A percentile compares a stretch with the other conserved stretches of the same genome.
phyloP scores from a whole-genome alignment of 768 basidiomycete genomes.

The Amanita exitialis region DNA sequence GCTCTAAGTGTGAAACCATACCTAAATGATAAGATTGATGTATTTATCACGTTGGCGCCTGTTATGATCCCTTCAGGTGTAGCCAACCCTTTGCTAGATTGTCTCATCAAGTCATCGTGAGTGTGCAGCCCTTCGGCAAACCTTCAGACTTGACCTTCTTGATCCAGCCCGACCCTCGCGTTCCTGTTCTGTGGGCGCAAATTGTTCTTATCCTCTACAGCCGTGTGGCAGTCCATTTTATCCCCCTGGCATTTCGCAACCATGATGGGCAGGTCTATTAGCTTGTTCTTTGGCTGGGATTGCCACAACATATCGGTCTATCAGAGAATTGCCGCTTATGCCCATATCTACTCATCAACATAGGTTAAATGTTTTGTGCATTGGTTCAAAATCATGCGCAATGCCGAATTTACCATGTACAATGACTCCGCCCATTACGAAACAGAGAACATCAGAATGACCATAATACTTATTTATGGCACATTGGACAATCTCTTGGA shows the following conservation, averaged over 20 bases:
- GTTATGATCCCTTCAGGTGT: slow-evolving; percentile 75
- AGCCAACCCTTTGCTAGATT: slow-evolving; percentile 68
- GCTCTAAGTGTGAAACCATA: slow-evolving; percentile 73
- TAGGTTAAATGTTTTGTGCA: slow-evolving; percentile 82
- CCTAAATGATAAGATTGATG: slow-evolving; percentile 69
- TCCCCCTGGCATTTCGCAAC: slow-evolving; percentile 74
- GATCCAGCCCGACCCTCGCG: slow-evolving; percentile 55
- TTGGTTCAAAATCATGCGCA: slow-evolving; percentile 90
- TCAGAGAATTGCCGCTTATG: slow-evolving; percentile 74
- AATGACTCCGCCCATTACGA: slow-evolving; percentile 78
- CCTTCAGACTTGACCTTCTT: background rate
- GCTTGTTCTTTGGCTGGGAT: slow-evolving; percentile 71
- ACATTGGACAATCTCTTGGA: slow-evolving; percentile 68
- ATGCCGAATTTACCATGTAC: slow-evolving; percentile 73
- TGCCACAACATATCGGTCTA: slow-evolving; percentile 49
- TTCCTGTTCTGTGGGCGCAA: slow-evolving; percentile 82
- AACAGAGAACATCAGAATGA: slow-evolving; percentile 72
- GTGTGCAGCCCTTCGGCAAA: slow-evolving; percentile 11
- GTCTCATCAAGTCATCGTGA: slow-evolving; percentile 79
- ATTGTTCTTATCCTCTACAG: slow-evolving; percentile 69
- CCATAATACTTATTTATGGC: slow-evolving; percentile 70
- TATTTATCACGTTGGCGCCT: slow-evolving; percentile 76
- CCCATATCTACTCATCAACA: slow-evolving; percentile 75
- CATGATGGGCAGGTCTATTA: slow-evolving; percentile 58
- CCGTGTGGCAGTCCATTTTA: slow-evolving; percentile 75